Percentiles rank a stretch among this genome's conserved stretches.
Conservation (phyloP, 2,329 filamentous ascomycete genomes). For the Emergomyces orientalis region DNA sequence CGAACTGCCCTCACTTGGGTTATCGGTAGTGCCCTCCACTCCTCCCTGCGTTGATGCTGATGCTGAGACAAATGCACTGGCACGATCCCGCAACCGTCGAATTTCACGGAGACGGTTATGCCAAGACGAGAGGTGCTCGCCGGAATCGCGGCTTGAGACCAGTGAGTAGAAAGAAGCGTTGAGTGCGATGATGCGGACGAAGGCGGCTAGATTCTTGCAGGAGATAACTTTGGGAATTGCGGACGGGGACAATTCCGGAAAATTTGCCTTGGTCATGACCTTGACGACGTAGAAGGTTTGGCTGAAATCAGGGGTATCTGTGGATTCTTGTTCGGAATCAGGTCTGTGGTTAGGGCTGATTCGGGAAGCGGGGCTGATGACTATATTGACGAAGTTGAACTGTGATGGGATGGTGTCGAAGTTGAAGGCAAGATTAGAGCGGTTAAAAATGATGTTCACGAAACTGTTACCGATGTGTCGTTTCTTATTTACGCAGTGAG, state of each 20-base stretch:
- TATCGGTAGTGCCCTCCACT: conserved; percentile 23
- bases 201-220: conserved; percentile 68
- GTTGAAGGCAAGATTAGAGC: conserved; percentile 78
- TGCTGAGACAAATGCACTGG: conserved; percentile 16
- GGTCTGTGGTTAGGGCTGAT: conserved; percentile 25
- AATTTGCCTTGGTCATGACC: conserved; percentile 76
- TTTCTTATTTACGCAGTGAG: conserved; percentile 75
- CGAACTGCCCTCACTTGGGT: conserved; percentile 23
- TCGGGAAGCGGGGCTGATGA: conserved; percentile 68
- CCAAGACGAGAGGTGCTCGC: conserved; percentile 84
- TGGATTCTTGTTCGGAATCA: conserved; percentile 1
- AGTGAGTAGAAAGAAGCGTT: conserved; percentile 89
- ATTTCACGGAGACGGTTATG: conserved; percentile 78
- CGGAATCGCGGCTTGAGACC: conserved; percentile 68
- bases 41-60: background rate
- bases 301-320: conserved; percentile 23
- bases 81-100: conserved; percentile 61
- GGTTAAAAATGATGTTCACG: conserved; percentile 97
- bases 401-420: conserved; percentile 90
- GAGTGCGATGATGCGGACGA: conserved; percentile 79
- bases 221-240: conserved; percentile 84
- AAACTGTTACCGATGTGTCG: conserved; percentile 94
- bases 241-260: conserved; percentile 84
- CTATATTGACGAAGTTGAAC: conserved; percentile 95
- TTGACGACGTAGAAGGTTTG: conserved; percentile 74